phyloP scores from a whole-genome alignment of 108 stramenopile species.

The Skeletonema potamos region DNA sequence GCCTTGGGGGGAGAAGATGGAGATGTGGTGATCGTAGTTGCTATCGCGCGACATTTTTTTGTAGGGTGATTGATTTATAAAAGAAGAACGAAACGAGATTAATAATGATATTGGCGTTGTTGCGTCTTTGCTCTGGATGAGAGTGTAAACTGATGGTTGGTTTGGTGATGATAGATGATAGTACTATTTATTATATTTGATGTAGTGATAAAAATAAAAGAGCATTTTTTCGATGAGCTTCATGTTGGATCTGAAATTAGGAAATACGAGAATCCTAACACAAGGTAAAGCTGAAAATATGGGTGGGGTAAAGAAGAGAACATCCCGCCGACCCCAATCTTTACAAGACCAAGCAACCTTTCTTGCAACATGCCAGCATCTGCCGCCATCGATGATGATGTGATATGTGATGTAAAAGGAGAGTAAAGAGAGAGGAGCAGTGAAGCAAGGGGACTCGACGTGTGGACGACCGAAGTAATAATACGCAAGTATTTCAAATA shows the following conservation, averaged over 20 bases:
- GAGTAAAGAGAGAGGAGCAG: not conserved
- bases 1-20: conserved; percentile 99
- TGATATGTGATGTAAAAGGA: not conserved
- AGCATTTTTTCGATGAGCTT: not conserved
- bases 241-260: not conserved
- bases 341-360: not conserved
- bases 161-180: too few species aligned
- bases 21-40: conserved; percentile 95
- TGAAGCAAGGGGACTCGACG: not conserved
- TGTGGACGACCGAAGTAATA: too few species aligned
- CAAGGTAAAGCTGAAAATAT: too few species aligned
- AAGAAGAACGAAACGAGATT: not conserved
- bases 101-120: not conserved
- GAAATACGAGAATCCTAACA: not conserved
- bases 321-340: not conserved
- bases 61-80: not conserved
- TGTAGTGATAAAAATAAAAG: too few species aligned
- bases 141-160: not conserved
- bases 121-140: not conserved
- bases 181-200: too few species aligned
- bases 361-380: too few species aligned
- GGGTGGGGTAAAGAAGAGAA: not conserved
- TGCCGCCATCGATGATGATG: too few species aligned
- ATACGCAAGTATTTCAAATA: not conserved
- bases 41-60: conserved; percentile 51